Percentiles rank a stretch among this genome's conserved stretches.
Conservation (phyloP, 1,284 basidiomycete species). For the Agroathelia rolfsii region DNA sequence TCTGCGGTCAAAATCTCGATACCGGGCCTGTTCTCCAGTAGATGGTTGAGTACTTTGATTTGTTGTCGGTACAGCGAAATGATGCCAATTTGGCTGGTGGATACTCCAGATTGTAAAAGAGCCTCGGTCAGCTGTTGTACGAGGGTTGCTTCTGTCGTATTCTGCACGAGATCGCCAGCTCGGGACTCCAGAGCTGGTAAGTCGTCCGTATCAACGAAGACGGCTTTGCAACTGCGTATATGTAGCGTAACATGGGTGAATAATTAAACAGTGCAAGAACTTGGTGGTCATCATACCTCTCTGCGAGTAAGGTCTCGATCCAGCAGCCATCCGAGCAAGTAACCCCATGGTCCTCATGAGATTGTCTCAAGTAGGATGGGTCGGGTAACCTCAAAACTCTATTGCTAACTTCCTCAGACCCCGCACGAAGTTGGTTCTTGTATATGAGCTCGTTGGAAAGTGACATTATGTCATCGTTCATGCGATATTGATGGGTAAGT, state of each 20-base stretch:
- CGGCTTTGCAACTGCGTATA: conserved; percentile 58
- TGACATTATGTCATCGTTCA: conserved; percentile 95
- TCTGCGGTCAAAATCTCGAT: conserved; percentile 94
- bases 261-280: conserved; percentile 13
- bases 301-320: conserved; percentile 58
- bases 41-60: conserved; percentile 70
- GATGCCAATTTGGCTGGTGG: conserved; percentile 69
- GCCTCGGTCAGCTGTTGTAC: conserved; percentile 57
- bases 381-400: conserved; percentile 48
- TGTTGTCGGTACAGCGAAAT: conserved; percentile 94
- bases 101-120: conserved; percentile 57
- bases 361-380: conserved; percentile 26
- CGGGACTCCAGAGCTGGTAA: conserved; percentile 71
- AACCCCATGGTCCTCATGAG: conserved; percentile 26
- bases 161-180: conserved; percentile 85
- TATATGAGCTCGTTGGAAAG: conserved; percentile 91
- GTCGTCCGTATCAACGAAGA: conserved; percentile 89
- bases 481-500: conserved; percentile 85
- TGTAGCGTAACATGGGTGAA: conserved; percentile 2
- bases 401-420: conserved; percentile 60
- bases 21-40: conserved; percentile 38
- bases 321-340: conserved; percentile 45
- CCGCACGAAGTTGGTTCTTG: conserved; percentile 68
- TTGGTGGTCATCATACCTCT: too few relatives aligned
- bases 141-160: conserved; percentile 67